These are phyloP conservation scores for Solanum etuberosum DNA, from an alignment of 257 asterid species.

Conservation along the genomic window DNA sequence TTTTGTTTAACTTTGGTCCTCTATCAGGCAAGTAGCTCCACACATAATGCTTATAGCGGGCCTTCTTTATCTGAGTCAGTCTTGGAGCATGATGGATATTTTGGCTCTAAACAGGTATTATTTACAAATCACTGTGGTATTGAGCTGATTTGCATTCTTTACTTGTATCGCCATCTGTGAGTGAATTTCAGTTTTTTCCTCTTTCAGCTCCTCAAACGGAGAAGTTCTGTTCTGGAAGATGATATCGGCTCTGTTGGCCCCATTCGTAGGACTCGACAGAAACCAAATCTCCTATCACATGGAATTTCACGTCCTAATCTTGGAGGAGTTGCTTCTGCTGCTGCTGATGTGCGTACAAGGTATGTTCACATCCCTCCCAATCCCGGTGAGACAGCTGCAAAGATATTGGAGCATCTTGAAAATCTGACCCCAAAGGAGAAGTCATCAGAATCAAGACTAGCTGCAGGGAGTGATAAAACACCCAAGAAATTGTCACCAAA, in stretches of 20 bases:
- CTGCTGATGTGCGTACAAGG: conserved; percentile 28
- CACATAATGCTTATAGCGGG: conserved; percentile 27
- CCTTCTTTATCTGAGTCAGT: conserved; percentile 24
- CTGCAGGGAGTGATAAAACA: conserved; percentile 31
- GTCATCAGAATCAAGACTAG: conserved; percentile 40
- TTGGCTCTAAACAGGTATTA: conserved; percentile 17
- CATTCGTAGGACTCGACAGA: conserved; percentile 68
- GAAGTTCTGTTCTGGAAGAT: conserved; percentile 66
- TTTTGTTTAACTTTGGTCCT: neutral
- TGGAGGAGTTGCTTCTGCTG: conserved; percentile 32
- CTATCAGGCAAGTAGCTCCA: conserved; percentile 45
- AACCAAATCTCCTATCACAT: conserved; percentile 35
- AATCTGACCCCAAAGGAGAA: conserved; percentile 60
- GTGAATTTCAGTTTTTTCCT: neutral
- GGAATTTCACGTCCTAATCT: conserved; percentile 4
- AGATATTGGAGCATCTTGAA: conserved; percentile 74
- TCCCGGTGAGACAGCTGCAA: conserved; percentile 71
- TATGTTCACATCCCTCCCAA: conserved; percentile 43
- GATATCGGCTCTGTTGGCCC: conserved; percentile 69
- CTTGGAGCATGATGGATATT: conserved; percentile 27
- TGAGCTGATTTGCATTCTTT: neutral
- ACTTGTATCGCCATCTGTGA: neutral
- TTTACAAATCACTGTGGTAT: neutral
- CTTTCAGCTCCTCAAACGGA: conserved; percentile 61
- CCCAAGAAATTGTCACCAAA: conserved; percentile 32